Base-by-base conservation (phyloP, 352 stramenopile genomes). In the Pythium aquatile region DNA sequence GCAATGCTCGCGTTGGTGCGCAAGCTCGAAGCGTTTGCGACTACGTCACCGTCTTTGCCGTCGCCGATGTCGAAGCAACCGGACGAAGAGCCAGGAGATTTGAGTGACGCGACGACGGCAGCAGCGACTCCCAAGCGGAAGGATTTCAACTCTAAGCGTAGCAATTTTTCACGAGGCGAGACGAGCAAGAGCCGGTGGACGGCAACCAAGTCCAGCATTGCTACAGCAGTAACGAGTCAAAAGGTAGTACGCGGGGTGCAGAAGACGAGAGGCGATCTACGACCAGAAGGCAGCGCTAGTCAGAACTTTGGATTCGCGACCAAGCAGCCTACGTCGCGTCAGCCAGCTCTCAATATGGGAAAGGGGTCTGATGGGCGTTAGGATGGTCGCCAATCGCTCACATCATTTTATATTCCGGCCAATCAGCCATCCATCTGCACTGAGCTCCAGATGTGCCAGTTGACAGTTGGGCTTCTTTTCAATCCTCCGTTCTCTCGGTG, bases 1-100 rank as follows among this genome's bases (percentile, higher is more conserved):
- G 70, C 74, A 14, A 82, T 81, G 53, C 62, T 76, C 16, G 65
- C 69, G 5, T 61, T 80, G 20, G 76, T 77, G 30, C 67, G 70
- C 4, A 77, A 82, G 29, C 68, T 81, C 17, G 78, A 82, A 49
- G 65, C 70, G 3, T 46, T 70, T 17, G 55, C 63, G 17, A 60
- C 63, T 20, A 39, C 55, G 16, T 47, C 35, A 2, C 10, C 49
- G 16, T 47, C 35, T 14, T 42, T 33, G 11, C 17, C 39, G 9
- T 44, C 52, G 7, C 24, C 40, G 24, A 56, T 48, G 9, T 30
- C 16, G 16, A 28, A 17, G 10, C 63, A 69, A 40, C 63, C 63
- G n/a, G 63, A 70, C 14, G 65, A 72, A 61, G 58, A 72, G 26
- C 65, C 59, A 1, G 48, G 60, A 3, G n/a, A 49, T 5, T 7